These are phyloP conservation scores for Paracoccidioides brasiliensis DNA, from an alignment of 2,329 filamentous ascomycete species.

Conservation along the genomic window DNA sequence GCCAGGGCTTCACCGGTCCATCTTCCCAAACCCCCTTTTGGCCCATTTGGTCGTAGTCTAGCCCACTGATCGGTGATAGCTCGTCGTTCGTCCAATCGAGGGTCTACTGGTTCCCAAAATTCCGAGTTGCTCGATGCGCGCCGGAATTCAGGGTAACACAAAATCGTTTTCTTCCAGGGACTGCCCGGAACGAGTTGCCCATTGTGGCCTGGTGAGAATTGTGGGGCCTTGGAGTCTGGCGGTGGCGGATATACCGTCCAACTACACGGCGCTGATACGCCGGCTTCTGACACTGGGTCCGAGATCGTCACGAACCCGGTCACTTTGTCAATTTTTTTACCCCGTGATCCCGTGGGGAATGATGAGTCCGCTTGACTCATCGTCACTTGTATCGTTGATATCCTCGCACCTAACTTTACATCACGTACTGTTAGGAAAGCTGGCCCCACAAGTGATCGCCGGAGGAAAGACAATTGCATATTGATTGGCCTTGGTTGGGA, in stretches of 20 bases:
- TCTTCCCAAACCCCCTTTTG: background rate
- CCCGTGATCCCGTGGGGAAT: background rate
- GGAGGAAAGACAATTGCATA: slow-evolving; percentile 1
- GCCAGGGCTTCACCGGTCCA: slow-evolving; percentile 1
- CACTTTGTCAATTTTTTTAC: background rate
- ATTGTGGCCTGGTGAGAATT: background rate
- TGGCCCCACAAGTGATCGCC: background rate
- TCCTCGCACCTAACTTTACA: background rate
- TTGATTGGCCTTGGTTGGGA: background rate
- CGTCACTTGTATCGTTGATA: background rate
- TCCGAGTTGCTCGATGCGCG: background rate
- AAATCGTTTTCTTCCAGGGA: background rate
- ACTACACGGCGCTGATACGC: background rate
- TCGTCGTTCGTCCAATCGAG: background rate
- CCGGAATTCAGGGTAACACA: background rate
- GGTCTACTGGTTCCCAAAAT: background rate
- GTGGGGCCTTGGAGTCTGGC: background rate
- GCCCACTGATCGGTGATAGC: background rate
- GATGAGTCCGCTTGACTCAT: background rate
- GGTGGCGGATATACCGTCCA: background rate
- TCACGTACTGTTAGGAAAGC: background rate
- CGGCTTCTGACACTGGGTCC: background rate
- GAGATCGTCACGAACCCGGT: background rate
- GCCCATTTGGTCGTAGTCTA: background rate
- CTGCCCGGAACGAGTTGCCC: background rate